These are phyloP conservation scores for Nephelium lappaceum DNA, from an alignment of 345 rosid genomes.

Conservation along the genomic window DNA sequence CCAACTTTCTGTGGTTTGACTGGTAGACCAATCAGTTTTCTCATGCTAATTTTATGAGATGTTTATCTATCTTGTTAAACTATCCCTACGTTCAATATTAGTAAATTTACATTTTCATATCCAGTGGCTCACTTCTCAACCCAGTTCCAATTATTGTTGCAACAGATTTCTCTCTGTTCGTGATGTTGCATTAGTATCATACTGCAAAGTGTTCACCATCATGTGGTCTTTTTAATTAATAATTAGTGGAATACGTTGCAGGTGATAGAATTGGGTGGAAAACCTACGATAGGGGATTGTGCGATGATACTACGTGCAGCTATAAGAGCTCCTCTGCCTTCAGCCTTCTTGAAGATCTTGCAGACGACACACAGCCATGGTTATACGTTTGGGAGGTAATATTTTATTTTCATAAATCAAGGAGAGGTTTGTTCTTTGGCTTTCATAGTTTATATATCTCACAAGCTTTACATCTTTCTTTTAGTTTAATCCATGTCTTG, in stretches of 20 bases:
- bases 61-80: background rate
- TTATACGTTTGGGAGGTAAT: constrained; percentile 81
- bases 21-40: background rate
- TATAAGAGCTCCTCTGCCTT: constrained; percentile 83
- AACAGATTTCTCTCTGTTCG: background rate
- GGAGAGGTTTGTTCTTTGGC: constrained; percentile 1
- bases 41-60: background rate
- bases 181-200: background rate
- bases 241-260: constrained; percentile 31
- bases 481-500: background rate
- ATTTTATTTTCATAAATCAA: background rate
- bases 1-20: background rate
- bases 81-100: background rate
- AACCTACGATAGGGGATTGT: constrained; percentile 86
- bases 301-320: constrained; percentile 87
- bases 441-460: background rate
- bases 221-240: constrained; percentile 7
- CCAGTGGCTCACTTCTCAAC: background rate
- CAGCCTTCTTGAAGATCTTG: constrained; percentile 85
- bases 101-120: background rate
- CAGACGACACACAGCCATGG: constrained; percentile 78
- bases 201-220: background rate
- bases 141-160: background rate
- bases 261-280: constrained; percentile 90
- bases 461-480: background rate